Percentiles rank a stretch among this genome's conserved stretches.
Evolutionary conservation across 2,329 filamentous ascomycete genomes (phyloP).

Genomic region (Pseudogymnoascus sp.): DNA sequence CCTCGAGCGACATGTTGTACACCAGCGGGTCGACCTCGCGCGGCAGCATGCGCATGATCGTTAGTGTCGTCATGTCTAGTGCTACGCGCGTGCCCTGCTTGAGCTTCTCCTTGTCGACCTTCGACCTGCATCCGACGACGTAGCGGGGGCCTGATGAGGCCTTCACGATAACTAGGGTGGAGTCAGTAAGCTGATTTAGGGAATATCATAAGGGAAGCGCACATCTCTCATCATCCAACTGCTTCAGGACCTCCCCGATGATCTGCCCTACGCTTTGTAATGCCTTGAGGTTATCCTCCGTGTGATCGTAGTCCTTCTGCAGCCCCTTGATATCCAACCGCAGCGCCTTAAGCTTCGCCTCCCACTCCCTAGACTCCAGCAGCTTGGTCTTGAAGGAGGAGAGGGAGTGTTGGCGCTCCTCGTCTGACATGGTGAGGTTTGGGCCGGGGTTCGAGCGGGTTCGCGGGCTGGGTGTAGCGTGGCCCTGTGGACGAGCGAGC

Average conservation of each 20-base stretch:
- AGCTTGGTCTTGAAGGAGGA: conserved; percentile 72
- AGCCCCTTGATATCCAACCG: conserved; percentile 93
- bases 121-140: conserved; percentile 95
- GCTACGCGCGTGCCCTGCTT: conserved; percentile 98
- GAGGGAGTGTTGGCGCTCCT: conserved; percentile 59
- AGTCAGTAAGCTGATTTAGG: conserved; percentile 16
- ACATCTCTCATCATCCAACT: conserved; percentile 98
- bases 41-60: conserved; percentile 99
- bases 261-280: conserved; percentile 98
- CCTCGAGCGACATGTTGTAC: conserved; percentile 99
- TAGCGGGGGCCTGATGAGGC: conserved; percentile 95
- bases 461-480: neutral
- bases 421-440: conserved; percentile 29
- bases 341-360: conserved; percentile 90
- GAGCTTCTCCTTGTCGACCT: conserved; percentile 93
- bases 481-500: conserved; percentile 1
- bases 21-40: conserved; percentile 97
- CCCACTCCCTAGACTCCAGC: conserved; percentile 95
- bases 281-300: conserved; percentile 99
- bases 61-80: conserved; percentile 98
- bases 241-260: conserved; percentile 97
- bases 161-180: conserved; percentile 79
- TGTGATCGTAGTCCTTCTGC: conserved; percentile 90
- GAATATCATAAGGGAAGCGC: conserved; percentile 32
- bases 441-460: neutral